Conservation (phyloP, 495 filamentous ascomycete genomes). For the Rhizodiscina lignyota region DNA sequence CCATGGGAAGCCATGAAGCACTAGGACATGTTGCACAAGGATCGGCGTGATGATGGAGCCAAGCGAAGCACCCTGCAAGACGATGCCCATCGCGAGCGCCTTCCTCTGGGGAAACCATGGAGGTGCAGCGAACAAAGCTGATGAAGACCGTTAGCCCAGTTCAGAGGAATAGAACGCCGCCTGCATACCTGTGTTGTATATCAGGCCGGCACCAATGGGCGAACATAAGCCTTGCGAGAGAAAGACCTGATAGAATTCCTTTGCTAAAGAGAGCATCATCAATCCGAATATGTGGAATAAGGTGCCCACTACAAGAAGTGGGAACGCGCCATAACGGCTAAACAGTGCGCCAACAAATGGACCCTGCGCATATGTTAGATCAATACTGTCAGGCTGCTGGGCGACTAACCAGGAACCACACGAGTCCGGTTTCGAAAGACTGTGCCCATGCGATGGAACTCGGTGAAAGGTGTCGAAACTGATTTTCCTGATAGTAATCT, state of each 20-base stretch:
- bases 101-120: slow-evolving; percentile 26
- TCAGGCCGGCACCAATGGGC: slow-evolving; percentile 24
- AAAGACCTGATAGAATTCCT: slow-evolving; percentile 31
- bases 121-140: slow-evolving; percentile 25
- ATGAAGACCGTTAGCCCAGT: too few relatives aligned
- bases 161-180: too few relatives aligned
- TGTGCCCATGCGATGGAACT: slow-evolving; percentile 16
- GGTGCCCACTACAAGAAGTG: slow-evolving; percentile 10
- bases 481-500: slow-evolving; percentile 11
- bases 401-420: slow-evolving; percentile 19
- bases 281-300: slow-evolving; percentile 20
- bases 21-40: slow-evolving; percentile 47
- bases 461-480: slow-evolving; percentile 1
- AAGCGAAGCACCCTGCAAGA: slow-evolving; percentile 34
- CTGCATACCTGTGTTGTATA: slow-evolving; percentile 29
- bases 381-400: background rate
- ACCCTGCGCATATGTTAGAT: slow-evolving; percentile 12
- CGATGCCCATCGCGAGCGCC: slow-evolving; percentile 30
- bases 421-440: slow-evolving; percentile 13
- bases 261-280: slow-evolving; percentile 22
- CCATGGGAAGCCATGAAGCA: slow-evolving; percentile 50
- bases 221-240: slow-evolving; percentile 26
- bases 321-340: slow-evolving; percentile 8
- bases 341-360: slow-evolving; percentile 27
- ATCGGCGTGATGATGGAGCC: slow-evolving; percentile 53